A percentile compares a stretch with the other conserved stretches of the same genome.
Evolutionary conservation across 371 early-diverging fungal species (phyloP).

Genomic region (Mortierella sp.): DNA sequence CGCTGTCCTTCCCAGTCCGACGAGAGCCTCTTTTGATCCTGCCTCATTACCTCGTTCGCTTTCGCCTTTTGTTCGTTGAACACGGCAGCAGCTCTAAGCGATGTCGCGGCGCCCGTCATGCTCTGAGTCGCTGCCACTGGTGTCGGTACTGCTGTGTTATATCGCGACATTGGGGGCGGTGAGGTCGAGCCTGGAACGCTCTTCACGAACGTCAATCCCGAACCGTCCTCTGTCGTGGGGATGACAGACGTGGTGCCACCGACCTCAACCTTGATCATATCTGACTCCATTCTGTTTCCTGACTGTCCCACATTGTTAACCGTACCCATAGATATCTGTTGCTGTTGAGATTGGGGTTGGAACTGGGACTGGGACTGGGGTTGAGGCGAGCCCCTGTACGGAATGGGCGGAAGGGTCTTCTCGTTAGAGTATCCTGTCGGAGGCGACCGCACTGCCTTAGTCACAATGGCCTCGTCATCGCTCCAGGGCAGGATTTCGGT

Average conservation of each 20-base stretch:
- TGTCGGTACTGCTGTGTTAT: conserved; percentile 1
- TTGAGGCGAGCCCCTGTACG: conserved; percentile 10
- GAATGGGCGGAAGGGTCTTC: conserved; percentile 36
- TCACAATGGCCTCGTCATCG: conserved; percentile 53
- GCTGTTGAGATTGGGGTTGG: no score
- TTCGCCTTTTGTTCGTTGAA: conserved; percentile 10
- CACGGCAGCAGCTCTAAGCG: conserved; percentile 29
- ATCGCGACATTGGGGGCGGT: conserved; percentile 10
- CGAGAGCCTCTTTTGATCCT: conserved; percentile 13
- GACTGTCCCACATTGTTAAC: neutral
- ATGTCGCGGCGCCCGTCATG: conserved; percentile 32
- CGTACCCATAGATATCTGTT: neutral
- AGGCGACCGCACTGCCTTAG: conserved; percentile 45
- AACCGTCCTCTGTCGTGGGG: conserved; percentile 25
- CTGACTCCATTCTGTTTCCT: conserved; percentile 29
- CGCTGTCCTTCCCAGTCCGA: conserved; percentile 32
- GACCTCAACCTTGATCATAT: conserved; percentile 52
- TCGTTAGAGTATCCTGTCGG: conserved; percentile 45
- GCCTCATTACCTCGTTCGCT: neutral
- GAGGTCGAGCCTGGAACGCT: conserved; percentile 18
- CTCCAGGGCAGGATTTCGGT: conserved; percentile 53
- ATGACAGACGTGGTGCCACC: conserved; percentile 39
- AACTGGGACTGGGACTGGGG: no score
- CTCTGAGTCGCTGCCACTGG: conserved; percentile 12
- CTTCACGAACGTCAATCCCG: conserved; percentile 45